Conservation (phyloP, 148 eudicot species). For the Cornus suecica region DNA sequence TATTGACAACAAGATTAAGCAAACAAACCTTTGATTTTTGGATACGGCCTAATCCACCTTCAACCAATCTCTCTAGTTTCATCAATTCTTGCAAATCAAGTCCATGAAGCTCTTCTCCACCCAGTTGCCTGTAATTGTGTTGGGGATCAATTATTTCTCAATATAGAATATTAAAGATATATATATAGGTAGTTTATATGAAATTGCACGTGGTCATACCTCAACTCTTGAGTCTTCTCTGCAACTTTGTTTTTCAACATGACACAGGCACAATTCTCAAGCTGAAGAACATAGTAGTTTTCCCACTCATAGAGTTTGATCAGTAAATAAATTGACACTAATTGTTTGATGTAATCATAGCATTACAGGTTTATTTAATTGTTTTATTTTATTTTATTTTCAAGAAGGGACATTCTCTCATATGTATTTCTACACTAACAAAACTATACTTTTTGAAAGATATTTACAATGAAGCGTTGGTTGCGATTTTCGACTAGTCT, state of each 20-base stretch:
- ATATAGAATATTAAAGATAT: neutral
- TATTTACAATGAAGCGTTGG: no score
- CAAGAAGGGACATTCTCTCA: no score
- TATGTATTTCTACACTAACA: no score
- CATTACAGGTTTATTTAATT: no score
- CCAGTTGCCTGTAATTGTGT: conserved; percentile 25
- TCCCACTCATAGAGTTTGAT: no score
- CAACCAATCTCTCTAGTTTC: conserved; percentile 33
- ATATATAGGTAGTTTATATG: neutral
- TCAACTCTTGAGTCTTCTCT: conserved; percentile 29
- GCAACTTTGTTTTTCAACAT: conserved; percentile 24
- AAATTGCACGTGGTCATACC: conserved; percentile 18
- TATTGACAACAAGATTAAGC: neutral
- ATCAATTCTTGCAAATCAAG: conserved; percentile 30
- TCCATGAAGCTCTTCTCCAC: conserved; percentile 46
- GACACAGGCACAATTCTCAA: conserved; percentile 16
- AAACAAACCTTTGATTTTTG: conserved; percentile 31
- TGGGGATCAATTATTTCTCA: neutral
- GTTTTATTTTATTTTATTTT: no score
- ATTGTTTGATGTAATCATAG: no score
- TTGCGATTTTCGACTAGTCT: no score
- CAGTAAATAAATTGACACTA: no score
- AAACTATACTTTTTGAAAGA: no score
- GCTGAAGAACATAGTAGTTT: conserved; percentile 1
- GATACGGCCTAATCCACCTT: conserved; percentile 30